Conservation (phyloP, 2,329 filamentous ascomycete genomes). For the Beauveria varroae region DNA sequence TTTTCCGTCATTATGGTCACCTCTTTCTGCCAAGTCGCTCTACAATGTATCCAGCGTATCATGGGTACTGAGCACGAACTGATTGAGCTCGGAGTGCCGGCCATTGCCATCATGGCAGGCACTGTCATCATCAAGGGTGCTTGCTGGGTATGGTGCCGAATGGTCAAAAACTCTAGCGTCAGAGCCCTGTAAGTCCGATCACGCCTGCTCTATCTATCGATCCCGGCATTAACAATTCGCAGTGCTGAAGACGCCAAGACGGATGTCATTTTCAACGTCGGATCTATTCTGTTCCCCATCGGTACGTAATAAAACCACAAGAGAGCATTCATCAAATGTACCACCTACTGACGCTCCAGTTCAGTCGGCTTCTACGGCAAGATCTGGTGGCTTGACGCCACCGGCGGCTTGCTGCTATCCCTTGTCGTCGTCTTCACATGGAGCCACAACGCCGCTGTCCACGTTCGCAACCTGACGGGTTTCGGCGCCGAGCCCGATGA, state of each 20-base stretch:
- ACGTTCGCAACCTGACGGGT: slow-evolving; percentile 74
- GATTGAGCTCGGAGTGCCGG: slow-evolving; percentile 64
- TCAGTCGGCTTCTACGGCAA: slow-evolving; percentile 63
- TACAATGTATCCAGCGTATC: slow-evolving; percentile 62
- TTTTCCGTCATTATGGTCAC: slow-evolving; percentile 85
- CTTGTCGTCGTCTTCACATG: slow-evolving; percentile 73
- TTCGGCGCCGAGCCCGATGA: slow-evolving; percentile 73
- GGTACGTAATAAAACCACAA: slow-evolving; percentile 29
- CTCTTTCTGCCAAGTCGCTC: slow-evolving; percentile 69
- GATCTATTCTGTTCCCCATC: slow-evolving; percentile 81
- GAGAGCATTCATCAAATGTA: background rate
- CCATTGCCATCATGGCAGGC: slow-evolving; percentile 70
- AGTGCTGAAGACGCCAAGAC: slow-evolving; percentile 50
- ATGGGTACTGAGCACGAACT: slow-evolving; percentile 54
- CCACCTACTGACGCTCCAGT: background rate
- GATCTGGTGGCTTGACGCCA: slow-evolving; percentile 78
- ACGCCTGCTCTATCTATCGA: background rate
- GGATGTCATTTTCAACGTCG: slow-evolving; percentile 84
- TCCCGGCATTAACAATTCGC: slow-evolving; percentile 11
- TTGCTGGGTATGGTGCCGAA: slow-evolving; percentile 81
- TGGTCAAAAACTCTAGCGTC: slow-evolving; percentile 80
- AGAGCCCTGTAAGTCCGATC: slow-evolving; percentile 56
- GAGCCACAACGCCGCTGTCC: slow-evolving; percentile 63
- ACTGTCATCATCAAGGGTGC: slow-evolving; percentile 76
- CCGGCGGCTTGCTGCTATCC: slow-evolving; percentile 72